Evolutionary conservation across 2,329 filamentous ascomycete genomes (phyloP).

Genomic region (Sarocladiaceae sp.): DNA sequence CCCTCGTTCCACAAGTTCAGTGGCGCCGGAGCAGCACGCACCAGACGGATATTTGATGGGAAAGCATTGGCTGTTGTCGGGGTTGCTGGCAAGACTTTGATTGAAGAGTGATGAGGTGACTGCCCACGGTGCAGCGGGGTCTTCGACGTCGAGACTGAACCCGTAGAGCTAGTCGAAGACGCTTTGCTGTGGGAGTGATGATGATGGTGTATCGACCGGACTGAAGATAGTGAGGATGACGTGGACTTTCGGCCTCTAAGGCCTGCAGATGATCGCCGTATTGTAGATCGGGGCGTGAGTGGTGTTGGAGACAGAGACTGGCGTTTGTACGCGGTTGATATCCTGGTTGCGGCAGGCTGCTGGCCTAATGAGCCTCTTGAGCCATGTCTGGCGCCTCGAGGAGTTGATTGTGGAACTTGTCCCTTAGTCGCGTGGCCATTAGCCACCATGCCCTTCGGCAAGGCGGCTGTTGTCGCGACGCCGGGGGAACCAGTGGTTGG

Average conservation of each 20-base stretch:
- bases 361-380: not conserved
- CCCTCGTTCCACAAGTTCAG: conserved; percentile 52
- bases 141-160: conserved; percentile 64
- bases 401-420: conserved; percentile 9
- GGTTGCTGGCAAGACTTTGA: conserved; percentile 92
- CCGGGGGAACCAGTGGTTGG: conserved; percentile 31
- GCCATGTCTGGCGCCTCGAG: not conserved
- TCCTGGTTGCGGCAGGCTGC: conserved; percentile 17
- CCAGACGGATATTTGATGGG: conserved; percentile 79
- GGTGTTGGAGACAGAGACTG: conserved; percentile 83
- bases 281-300: conserved; percentile 78
- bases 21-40: conserved; percentile 52
- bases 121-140: conserved; percentile 57
- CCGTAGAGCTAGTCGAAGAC: conserved; percentile 81
- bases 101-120: conserved; percentile 81
- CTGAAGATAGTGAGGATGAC: conserved; percentile 87
- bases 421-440: conserved; percentile 40
- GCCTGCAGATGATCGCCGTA: conserved; percentile 75
- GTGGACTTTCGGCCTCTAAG: conserved; percentile 91
- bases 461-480: conserved; percentile 32
- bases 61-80: conserved; percentile 64
- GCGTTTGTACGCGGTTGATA: conserved; percentile 50
- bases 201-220: conserved; percentile 84
- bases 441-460: conserved; percentile 45
- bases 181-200: conserved; percentile 89